A percentile compares a stretch with the other conserved stretches of the same genome.
Evolutionary conservation across 2,329 filamentous ascomycete genomes (phyloP).

Genomic region (Fusarium staphyleae): DNA sequence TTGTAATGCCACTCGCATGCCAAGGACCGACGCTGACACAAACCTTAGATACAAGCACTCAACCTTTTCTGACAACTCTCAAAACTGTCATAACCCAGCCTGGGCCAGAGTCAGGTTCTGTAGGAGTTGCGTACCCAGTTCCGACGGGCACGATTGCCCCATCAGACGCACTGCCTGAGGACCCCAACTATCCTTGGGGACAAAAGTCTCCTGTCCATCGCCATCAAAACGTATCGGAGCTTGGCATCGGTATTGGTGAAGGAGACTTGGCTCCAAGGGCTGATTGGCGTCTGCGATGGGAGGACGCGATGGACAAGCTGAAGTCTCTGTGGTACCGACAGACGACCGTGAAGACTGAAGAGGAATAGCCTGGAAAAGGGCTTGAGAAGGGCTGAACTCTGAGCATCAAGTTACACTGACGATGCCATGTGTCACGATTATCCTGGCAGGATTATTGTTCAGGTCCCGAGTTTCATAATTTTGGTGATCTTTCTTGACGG

Average conservation of each 20-base stretch:
- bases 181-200: conserved; percentile 49
- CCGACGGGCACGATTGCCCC: conserved; percentile 27
- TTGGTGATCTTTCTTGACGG: conserved; percentile 17
- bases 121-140: conserved; percentile 20
- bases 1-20: conserved; percentile 5
- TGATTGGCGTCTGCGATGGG: conserved; percentile 24
- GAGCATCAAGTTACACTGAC: background rate
- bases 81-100: conserved; percentile 27
- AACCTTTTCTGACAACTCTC: conserved; percentile 30
- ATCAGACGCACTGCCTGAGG: conserved; percentile 37
- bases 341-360: conserved; percentile 2
- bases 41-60: conserved; percentile 7
- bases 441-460: conserved; percentile 2
- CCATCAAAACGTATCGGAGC: conserved; percentile 43
- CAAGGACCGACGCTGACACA: conserved; percentile 7
- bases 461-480: conserved; percentile 3
- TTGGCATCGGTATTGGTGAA: conserved; percentile 32
- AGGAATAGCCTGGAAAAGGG: conserved; percentile 4
- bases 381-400: background rate
- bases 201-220: conserved; percentile 47
- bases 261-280: conserved; percentile 11
- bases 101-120: conserved; percentile 8
- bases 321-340: conserved; percentile 23
- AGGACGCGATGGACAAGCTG: conserved; percentile 20
- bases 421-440: conserved; percentile 2